Evolutionary conservation across 208 protist species (phyloP), one percentile per base, ranked within the genome.

Genomic region (Trypanosoma vivax): DNA sequence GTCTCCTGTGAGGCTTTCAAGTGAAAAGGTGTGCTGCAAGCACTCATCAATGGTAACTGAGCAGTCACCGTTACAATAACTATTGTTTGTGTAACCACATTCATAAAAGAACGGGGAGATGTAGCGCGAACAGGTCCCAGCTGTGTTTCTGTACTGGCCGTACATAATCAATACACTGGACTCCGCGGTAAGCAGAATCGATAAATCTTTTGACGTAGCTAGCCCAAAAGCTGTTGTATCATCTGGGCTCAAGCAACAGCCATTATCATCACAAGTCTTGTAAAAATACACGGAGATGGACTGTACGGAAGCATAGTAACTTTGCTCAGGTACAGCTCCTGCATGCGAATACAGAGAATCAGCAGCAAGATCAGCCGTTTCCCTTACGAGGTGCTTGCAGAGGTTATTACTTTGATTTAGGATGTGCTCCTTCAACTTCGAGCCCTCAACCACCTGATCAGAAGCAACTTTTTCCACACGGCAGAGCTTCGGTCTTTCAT

Each of bases 1-100:
- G 14, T 82, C 72, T 16, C 72, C 77, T 14, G 48, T 64, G 30
- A 93, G 66, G 23, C 50, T 76, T 24, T 93, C 79, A 16, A 75
- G 57, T 30, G 23, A 40, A 43, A 60, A 60, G 0, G 56, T 60
- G 21, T 14, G 27, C n/a, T 19, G 11, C 18, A 72, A 31, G 29
- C 65, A 72, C n/a, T 39, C 48, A 2, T 72, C 38, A 14, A 72
- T 13, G 1, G 31, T 55, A 19, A 60, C 57, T 16, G 50, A 0
- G 21, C 47, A 28, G 2, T 41, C n/a, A 18, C 18, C 35, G 6
- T 45, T 34, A 24, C 18, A 34, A 25, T 28, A 43, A 3, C 19
- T 18, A n/a, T 14, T 37, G 10, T 10, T n/a, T 16, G 1, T 28
- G 6, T 5, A 7, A 2, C 38, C 37, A 25, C 28, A 38, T 30